Evolutionary conservation across 306 rosid species (phyloP), one percentile per base, ranked within the genome.

Genomic region (Albizia julibrissin): DNA sequence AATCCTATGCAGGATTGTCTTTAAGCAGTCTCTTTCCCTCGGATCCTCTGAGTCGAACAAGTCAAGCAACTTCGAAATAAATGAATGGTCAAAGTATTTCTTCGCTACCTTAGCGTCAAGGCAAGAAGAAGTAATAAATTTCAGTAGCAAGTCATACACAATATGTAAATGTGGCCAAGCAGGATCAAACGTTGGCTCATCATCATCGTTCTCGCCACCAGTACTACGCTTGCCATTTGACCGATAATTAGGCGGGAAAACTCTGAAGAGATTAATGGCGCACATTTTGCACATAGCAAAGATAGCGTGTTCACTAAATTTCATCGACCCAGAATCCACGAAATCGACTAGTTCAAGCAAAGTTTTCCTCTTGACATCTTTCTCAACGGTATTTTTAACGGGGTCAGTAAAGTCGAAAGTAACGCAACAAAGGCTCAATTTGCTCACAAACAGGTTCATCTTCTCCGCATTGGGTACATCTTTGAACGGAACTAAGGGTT

Each of bases 91-190:
- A 0, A 87, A 31, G 50, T 81, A 87, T 76, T 81, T 87, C 22
- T 87, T 87, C 0, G 90, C 90, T 34, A 84, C 69, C 80, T 84
- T 87, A 0, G 86, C 86, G 62, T 87, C 90, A 0, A 87, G 85
- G 46, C 82, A 61, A 2, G 87, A 34, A 21, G 86, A 87, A 8
- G 84, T 79, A 24, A 87, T 84, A 81, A 87, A 87, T 11, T 70
- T 84, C 43, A 87, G 84, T 49, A 87, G 64, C 80, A 87, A 81
- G 2, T 87, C 89, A 77, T 86, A 86, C 22, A 86, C 87, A 83
- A 83, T 78, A 39, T 86, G 89, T 33, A 86, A 73, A 75, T 87
- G 90, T 50, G 90, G 86, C 90, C 90, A 87, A 50, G 90, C 69
- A 50, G 84, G 86, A 78, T 87, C 90, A 52, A 87, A 84, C 75